Conservation (phyloP, 805 yeast genomes). For the Torulaspora quercuum region DNA sequence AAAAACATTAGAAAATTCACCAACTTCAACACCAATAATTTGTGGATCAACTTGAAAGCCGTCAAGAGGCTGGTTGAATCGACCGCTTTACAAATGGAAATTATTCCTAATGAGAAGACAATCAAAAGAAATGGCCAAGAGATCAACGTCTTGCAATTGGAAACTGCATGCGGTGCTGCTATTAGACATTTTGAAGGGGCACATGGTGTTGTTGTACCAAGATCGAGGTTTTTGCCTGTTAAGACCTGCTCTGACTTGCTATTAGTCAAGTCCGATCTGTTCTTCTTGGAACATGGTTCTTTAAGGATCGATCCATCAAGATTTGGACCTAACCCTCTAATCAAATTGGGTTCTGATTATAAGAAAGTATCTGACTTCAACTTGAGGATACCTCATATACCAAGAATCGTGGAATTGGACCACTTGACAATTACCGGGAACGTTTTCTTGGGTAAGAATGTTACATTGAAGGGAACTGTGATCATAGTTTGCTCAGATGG, state of each 20-base stretch:
- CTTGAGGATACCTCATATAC: conserved; percentile 89
- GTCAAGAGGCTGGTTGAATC: conserved; percentile 86
- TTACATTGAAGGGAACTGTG: conserved; percentile 93
- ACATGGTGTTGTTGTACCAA: conserved; percentile 97
- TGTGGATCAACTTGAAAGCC: conserved; percentile 95
- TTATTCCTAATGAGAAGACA: conserved; percentile 90
- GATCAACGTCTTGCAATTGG: conserved; percentile 85
- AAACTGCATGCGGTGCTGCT: conserved; percentile 99
- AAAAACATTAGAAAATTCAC: conserved; percentile 96
- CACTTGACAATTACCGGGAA: conserved; percentile 97
- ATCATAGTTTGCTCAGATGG: conserved; percentile 97
- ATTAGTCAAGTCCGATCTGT: conserved; percentile 92
- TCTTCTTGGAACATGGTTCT: conserved; percentile 87
- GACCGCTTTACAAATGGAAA: conserved; percentile 81
- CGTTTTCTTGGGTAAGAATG: conserved; percentile 84
- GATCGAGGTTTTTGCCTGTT: conserved; percentile 96
- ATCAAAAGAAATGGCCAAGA: conserved; percentile 74
- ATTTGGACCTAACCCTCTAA: conserved; percentile 87
- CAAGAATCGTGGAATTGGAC: conserved; percentile 92
- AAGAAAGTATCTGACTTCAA: conserved; percentile 93
- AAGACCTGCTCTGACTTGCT: conserved; percentile 94
- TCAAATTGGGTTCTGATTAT: conserved; percentile 94
- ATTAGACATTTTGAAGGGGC: conserved; percentile 93
- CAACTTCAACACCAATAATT: conserved; percentile 95
- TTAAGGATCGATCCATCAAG: conserved; percentile 78